Percentiles rank a stretch among this genome's conserved stretches.
Conservation (phyloP, 1,139 yeast genomes). For the Saccharomyces pastorianus region DNA sequence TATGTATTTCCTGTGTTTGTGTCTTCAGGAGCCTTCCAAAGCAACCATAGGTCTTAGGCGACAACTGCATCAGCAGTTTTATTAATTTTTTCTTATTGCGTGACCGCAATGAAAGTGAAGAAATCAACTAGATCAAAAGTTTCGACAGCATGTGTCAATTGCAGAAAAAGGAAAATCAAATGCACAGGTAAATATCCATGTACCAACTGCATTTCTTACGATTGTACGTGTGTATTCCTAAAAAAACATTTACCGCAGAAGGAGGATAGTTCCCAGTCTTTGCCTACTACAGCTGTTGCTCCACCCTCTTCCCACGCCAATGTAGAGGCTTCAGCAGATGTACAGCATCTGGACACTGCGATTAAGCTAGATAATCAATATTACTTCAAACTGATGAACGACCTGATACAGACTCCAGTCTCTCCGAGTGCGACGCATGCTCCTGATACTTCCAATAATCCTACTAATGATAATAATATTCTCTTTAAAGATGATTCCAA, state of each 20-base stretch:
- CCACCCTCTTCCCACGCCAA: background rate
- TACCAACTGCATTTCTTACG: slow-evolving; percentile 26
- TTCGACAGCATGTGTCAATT: slow-evolving; percentile 52
- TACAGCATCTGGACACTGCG: background rate
- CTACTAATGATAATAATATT: background rate
- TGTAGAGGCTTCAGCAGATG: background rate
- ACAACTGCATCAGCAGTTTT: background rate
- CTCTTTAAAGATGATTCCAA: background rate
- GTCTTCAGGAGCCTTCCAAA: background rate
- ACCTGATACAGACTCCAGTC: background rate
- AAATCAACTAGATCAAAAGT: slow-evolving; percentile 13
- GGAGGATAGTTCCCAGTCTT: background rate
- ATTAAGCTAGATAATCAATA: background rate
- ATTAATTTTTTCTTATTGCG: background rate
- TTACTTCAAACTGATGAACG: background rate
- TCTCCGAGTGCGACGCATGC: background rate
- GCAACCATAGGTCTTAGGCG: no score
- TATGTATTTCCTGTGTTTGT: background rate
- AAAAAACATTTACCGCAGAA: background rate
- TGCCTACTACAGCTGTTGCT: background rate
- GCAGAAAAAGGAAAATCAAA: slow-evolving; percentile 52
- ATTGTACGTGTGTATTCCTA: slow-evolving; percentile 23
- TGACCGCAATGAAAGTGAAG: background rate
- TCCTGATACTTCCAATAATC: background rate
- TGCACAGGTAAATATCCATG: slow-evolving; percentile 46